These are phyloP conservation scores for Trichomonascaceae sp. DNA, from an alignment of 1,139 yeast species.

Conservation along the genomic window DNA sequence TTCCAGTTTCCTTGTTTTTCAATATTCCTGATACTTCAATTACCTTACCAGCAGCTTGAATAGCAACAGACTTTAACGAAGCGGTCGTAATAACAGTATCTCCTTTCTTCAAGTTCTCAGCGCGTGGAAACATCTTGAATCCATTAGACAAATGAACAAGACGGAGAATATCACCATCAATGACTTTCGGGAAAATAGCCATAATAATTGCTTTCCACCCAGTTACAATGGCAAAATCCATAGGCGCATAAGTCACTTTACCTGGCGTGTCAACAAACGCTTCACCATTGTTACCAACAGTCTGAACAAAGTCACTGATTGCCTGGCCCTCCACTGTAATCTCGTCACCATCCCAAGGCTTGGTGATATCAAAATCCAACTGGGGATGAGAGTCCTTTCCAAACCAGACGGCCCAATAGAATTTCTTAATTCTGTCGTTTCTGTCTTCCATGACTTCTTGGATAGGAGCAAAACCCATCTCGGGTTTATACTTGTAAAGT, in stretches of 20 bases:
- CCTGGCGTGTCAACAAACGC: constrained; percentile 89
- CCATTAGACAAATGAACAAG: constrained; percentile 94
- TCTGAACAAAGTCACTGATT: constrained; percentile 90
- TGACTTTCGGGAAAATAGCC: constrained; percentile 92
- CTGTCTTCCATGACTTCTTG: constrained; percentile 85
- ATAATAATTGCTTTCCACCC: constrained; percentile 98
- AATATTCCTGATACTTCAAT: constrained; percentile 94
- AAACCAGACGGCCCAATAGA: constrained; percentile 98
- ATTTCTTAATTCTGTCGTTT: constrained; percentile 86
- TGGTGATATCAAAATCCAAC: constrained; percentile 53
- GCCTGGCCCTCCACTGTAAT: constrained; percentile 67
- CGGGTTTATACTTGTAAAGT: constrained; percentile 71
- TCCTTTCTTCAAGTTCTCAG: constrained; percentile 81
- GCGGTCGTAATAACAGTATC: constrained; percentile 82
- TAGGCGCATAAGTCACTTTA: constrained; percentile 83
- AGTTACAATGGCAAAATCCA: constrained; percentile 97
- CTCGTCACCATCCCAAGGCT: constrained; percentile 62
- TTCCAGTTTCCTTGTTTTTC: constrained; percentile 51
- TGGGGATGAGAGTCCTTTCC: constrained; percentile 57
- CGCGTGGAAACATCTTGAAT: constrained; percentile 89
- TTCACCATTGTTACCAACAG: constrained; percentile 95
- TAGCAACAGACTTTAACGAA: constrained; percentile 78
- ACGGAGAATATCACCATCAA: constrained; percentile 92
- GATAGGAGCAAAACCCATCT: constrained; percentile 92
- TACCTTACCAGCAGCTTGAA: constrained; percentile 88